Evolutionary conservation across 1,139 yeast genomes (phyloP), one percentile per base, ranked within the genome.

Genomic region (Geotrichum carabidarum): DNA sequence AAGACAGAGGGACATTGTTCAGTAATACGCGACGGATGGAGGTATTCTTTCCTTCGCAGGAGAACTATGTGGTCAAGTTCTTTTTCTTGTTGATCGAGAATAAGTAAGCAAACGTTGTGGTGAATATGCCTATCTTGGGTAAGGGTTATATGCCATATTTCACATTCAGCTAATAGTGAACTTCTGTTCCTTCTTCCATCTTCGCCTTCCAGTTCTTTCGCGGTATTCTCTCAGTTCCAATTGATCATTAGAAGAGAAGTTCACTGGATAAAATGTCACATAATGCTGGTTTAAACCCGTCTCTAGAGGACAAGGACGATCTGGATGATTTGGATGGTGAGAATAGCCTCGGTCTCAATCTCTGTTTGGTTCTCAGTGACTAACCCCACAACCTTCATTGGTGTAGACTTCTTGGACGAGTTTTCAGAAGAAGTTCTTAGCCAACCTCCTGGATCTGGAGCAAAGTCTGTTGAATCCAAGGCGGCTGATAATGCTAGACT

Each of bases 341-440:
- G 61, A 48, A 12, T 14, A 35, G 18, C 50, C 32, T 17, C 31
- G 35, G 22, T 8, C 18, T 4, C 4, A 22, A 11, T 14, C 44
- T 12, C 8, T n/a, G 38, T 14, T 15, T n/a, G 17, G 4, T n/a
- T 38, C 7, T 15, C 12, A 8, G 37, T 22, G 30, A 17, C 27
- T 15, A 17, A 40, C 40, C 47, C 52, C 47, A 12, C 41, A 15
- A 9, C 15, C 31, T 27, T 37, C 7, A 22, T 14, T 17, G 7
- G 14, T 9, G 27, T 37, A 61, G 71, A 73, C 54, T 58, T 72
- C 44, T 61, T 72, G 50, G 76, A 73, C 55, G 76, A 72, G 57
- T 69, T 70, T 68, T 91, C 89, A 44, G 88, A 85, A 57, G 90
- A 85, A 62, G 81, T 86, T 1, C 74, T 86, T 59, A 78, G 78